Evolutionary conservation across 441 rosid species (phyloP), one percentile per base, ranked within the genome.

Genomic region (Eruca vesicaria): DNA sequence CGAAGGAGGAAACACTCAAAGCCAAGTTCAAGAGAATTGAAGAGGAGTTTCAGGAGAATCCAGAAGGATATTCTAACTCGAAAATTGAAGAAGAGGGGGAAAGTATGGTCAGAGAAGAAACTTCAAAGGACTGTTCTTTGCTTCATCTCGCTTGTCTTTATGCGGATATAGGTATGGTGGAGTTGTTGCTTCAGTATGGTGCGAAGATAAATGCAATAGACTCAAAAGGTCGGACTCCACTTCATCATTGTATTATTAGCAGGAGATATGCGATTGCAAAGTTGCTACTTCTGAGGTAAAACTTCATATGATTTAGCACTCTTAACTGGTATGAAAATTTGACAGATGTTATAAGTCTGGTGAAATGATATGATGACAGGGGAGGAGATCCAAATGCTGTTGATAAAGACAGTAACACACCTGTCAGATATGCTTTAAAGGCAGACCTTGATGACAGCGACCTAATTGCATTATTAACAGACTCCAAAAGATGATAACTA

Each of bases 111-210:
- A 63, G 79, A 72, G 84, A 86, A 59, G 92, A 90, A 32, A 73
- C 79, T 71, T 78, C 85, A 52, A 86, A 82, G 48, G 87, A 90
- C 20, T 91, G 94, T 78, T 87, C 96, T 28, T 80, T 96, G 75
- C 98, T 96, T 84, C 99, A 96, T 81, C 92, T 90, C 7, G 98
- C 99, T 66, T 96, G 97, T 82, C 84, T 90, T 76, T 81, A 82
- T 77, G 89, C 97, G 21, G 97, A 93, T 76, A 82, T 89, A 19
- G 96, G 93, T 76, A 91, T 93, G 98, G 88, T 90, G 15, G 98
- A 96, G 80, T 87, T 96, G 15, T 88, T 96, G 55, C 86, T 93
- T 53, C 98, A 93, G 73, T 91, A 96, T 78, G 98, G 97, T 7
- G 98, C 94, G 56, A 86, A 90, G 55, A 69, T 89, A 41, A 88